Percentiles rank a stretch among this genome's conserved stretches.
Evolutionary conservation across 176 grass and related monocot genomes (phyloP).

Genomic region (Dendrocalamus sinicus): DNA sequence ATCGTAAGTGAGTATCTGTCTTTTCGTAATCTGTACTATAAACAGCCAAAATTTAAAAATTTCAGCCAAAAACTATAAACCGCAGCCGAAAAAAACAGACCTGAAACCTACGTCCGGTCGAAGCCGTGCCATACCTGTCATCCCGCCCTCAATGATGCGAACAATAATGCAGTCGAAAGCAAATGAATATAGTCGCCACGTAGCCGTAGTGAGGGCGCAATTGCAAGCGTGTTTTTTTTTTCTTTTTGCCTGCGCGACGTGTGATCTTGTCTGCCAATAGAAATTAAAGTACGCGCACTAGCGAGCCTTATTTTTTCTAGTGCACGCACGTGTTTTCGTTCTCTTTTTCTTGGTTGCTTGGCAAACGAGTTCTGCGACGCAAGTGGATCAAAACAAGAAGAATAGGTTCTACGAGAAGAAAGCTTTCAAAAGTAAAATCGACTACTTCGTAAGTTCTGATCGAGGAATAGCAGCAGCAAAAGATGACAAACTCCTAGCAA

Average conservation of each 20-base stretch:
- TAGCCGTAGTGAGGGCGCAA: background rate
- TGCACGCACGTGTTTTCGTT: background rate
- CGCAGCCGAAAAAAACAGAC: no score
- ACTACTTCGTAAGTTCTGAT: background rate
- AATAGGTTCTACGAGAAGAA: background rate
- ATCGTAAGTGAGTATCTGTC: no score
- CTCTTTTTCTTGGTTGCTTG: background rate
- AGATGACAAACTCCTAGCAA: background rate
- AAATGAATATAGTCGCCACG: conserved; percentile 30
- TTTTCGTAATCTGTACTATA: no score
- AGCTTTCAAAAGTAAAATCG: background rate
- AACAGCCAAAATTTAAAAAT: no score
- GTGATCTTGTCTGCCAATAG: conserved; percentile 20
- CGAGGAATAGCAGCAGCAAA: background rate
- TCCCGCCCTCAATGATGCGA: conserved; percentile 2
- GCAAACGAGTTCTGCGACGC: background rate
- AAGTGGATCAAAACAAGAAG: background rate
- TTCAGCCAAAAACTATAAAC: no score
- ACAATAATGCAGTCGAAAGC: conserved; percentile 6
- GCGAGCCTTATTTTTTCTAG: background rate
- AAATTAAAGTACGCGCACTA: background rate
- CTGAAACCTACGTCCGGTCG: background rate
- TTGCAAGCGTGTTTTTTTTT: background rate
- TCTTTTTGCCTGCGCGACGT: conserved; percentile 5
- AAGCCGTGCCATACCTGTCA: conserved; percentile 17